Conservation (phyloP, 768 basidiomycete genomes). For the Phylloporus rhodoxanthus region DNA sequence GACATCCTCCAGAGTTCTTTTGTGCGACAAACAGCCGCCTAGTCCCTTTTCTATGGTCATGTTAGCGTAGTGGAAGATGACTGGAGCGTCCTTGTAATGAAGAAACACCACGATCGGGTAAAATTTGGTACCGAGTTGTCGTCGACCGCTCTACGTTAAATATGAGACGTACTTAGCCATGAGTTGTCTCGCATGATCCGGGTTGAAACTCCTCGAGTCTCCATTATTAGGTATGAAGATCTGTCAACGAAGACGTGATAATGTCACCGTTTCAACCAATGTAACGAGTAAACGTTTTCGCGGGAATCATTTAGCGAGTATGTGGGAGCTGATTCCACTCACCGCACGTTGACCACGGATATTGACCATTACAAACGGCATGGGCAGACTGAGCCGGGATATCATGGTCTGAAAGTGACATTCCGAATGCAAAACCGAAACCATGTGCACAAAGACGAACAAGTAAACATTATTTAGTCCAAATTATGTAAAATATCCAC, state of each 20-base stretch:
- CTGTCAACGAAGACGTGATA: background rate
- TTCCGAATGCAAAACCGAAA: constrained; percentile 1
- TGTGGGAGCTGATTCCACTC: background rate
- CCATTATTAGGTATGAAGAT: background rate
- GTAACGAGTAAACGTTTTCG: background rate
- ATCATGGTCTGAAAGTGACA: background rate
- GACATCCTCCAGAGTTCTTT: constrained; percentile 32
- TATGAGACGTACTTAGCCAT: background rate
- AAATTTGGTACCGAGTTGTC: background rate
- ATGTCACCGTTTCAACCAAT: background rate
- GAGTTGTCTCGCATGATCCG: background rate
- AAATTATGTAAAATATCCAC: constrained; percentile 6
- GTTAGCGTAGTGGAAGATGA: background rate
- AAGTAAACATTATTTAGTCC: constrained; percentile 7
- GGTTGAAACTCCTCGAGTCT: background rate
- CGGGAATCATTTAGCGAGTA: background rate
- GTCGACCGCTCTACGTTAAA: background rate
- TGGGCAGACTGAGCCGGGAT: background rate
- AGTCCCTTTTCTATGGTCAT: background rate
- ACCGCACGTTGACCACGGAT: background rate
- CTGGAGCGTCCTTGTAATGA: background rate
- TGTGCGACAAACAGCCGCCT: background rate
- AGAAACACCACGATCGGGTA: background rate
- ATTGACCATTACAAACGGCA: background rate
- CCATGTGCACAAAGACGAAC: constrained; percentile 11